Conservation (phyloP, 768 basidiomycete genomes). For the Phanerodontia chrysosporium region DNA sequence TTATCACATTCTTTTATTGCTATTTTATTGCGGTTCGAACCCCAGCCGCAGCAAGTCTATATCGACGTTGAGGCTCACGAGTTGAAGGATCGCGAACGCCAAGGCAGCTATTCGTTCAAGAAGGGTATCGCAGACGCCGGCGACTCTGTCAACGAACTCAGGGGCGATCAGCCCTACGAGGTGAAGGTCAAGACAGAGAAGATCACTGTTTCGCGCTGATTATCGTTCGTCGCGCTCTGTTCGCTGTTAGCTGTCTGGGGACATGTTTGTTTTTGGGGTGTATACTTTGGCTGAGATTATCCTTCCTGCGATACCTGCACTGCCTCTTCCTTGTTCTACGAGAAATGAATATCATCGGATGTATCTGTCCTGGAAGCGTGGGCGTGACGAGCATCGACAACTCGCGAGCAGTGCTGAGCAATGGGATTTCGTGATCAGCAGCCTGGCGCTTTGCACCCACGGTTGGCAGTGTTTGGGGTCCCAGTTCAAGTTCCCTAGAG, state of each 20-base stretch:
- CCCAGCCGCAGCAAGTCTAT: constrained; percentile 15
- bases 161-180: neutral
- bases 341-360: no score
- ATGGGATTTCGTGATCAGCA: no score
- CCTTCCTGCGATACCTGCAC: no score
- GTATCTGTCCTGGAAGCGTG: no score
- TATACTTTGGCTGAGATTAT: no score
- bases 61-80: constrained; percentile 32
- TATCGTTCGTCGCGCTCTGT: neutral
- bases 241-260: neutral
- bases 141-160: neutral
- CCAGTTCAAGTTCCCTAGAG: neutral
- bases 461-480: neutral
- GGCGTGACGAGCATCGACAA: no score
- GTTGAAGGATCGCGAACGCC: constrained; percentile 21
- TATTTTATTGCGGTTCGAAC: neutral
- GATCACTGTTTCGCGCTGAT: neutral
- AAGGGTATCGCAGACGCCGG: neutral
- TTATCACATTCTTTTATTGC: neutral
- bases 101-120: constrained; percentile 3
- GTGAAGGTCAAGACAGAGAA: constrained; percentile 6
- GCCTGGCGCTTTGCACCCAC: neutral
- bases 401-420: no score
- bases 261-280: no score
- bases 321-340: no score